Conservation (phyloP, 495 filamentous ascomycete genomes). For the Podospora pseudopauciseta region DNA sequence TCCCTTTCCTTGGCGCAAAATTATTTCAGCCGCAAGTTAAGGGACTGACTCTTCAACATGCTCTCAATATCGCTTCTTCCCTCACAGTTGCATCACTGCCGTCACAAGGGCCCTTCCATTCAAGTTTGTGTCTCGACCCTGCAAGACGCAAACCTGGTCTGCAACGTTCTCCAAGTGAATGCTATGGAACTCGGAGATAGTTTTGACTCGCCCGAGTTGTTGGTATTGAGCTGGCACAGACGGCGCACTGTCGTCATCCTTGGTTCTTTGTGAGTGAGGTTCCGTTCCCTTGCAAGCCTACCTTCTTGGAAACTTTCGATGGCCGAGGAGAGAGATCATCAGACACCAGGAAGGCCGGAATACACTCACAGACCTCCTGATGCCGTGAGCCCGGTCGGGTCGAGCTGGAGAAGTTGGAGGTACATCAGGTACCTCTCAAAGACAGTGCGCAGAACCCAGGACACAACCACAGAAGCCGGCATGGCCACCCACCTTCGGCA, state of each 20-base stretch:
- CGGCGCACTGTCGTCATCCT: not conserved
- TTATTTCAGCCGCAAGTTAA: not conserved
- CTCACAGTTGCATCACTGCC: not conserved
- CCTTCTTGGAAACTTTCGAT: too few species aligned
- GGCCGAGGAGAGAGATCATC: not conserved
- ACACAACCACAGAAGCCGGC: slow-evolving; percentile 3
- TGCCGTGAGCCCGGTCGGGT: not conserved
- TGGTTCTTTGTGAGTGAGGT: not conserved
- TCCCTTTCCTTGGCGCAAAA: not conserved
- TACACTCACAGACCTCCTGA: not conserved
- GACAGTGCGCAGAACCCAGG: not conserved
- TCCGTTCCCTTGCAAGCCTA: too few species aligned
- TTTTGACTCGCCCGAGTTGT: not conserved
- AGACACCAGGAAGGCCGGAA: not conserved
- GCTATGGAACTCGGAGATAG: not conserved
- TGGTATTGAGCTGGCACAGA: slow-evolving; percentile 5
- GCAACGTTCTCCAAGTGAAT: not conserved
- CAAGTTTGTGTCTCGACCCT: not conserved
- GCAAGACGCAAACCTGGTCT: not conserved
- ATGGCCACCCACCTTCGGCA: slow-evolving; percentile 4
- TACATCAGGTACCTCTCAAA: not conserved
- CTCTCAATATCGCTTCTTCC: not conserved
- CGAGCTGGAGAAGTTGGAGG: not conserved
- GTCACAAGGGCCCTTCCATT: not conserved
- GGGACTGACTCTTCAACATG: not conserved